Evolutionary conservation across 768 basidiomycete genomes (phyloP).

Genomic region (Tricholoma saponaceum): DNA sequence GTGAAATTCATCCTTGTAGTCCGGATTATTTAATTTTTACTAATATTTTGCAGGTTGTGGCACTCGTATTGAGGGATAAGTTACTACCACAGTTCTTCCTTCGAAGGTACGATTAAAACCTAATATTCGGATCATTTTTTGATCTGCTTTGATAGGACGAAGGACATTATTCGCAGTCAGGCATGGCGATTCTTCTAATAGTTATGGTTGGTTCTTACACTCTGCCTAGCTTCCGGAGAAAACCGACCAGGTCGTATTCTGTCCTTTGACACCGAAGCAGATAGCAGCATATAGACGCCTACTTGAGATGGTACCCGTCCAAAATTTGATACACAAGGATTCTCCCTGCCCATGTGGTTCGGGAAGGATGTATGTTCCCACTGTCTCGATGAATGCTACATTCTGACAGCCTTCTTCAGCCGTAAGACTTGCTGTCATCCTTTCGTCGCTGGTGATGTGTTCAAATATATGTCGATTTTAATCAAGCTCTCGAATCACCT

Average conservation of each 20-base stretch:
- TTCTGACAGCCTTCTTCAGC: conserved; percentile 22
- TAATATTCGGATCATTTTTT: neutral
- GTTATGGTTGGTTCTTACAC: neutral
- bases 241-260: conserved; percentile 89
- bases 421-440: conserved; percentile 39
- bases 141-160: conserved; percentile 45
- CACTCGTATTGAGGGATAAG: conserved; percentile 56
- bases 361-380: conserved; percentile 41
- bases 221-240: conserved; percentile 73
- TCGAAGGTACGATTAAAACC: conserved; percentile 47
- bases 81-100: conserved; percentile 82
- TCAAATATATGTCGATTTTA: conserved; percentile 77
- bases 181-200: conserved; percentile 24
- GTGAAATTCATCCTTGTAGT: conserved; percentile 26
- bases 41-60: conserved; percentile 42
- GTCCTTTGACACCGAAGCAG: conserved; percentile 75
- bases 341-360: conserved; percentile 73
- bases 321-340: conserved; percentile 69
- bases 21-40: neutral
- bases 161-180: conserved; percentile 70
- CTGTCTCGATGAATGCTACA: neutral
- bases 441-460: conserved; percentile 58
- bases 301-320: conserved; percentile 58
- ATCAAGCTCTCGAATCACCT: conserved; percentile 90
- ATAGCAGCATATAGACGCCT: conserved; percentile 70